Percentiles rank a stretch among this genome's conserved stretches.
These are phyloP conservation scores for Pelargonium australe DNA, from an alignment of 441 rosid species.

Conservation along the genomic window DNA sequence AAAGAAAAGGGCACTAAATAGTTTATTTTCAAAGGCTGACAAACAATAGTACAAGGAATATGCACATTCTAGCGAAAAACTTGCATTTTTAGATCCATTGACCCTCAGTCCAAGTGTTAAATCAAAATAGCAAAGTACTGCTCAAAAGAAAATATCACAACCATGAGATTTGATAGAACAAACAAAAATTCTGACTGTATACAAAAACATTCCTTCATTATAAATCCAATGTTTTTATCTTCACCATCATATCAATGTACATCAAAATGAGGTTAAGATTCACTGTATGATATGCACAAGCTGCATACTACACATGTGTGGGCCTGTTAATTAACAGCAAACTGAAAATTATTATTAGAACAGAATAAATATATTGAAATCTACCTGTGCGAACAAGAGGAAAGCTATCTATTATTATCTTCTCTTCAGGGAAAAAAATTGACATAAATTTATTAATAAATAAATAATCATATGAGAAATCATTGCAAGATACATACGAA, in stretches of 20 bases:
- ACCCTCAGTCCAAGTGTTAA: not conserved
- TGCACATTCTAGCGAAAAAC: not conserved
- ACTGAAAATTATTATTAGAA: not conserved
- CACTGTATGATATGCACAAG: not conserved
- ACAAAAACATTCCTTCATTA: not conserved
- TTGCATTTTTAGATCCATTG: not conserved
- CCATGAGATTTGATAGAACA: not conserved
- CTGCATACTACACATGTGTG: not conserved
- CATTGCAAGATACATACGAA: no score
- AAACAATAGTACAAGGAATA: not conserved
- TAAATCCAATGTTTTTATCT: not conserved
- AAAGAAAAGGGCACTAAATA: not conserved
- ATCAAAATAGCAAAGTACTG: not conserved
- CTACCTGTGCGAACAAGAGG: no score
- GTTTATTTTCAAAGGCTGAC: not conserved
- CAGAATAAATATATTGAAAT: not conserved
- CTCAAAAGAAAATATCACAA: not conserved
- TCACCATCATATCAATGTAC: not conserved
- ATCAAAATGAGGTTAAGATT: not conserved
- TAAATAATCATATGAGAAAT: no score
- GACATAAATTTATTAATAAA: no score
- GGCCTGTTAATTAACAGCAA: not conserved
- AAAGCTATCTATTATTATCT: no score
- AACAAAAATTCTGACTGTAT: not conserved
- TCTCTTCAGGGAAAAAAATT: no score